phyloP scores from a whole-genome alignment of 345 rosid genomes.

The Salix exigua region DNA sequence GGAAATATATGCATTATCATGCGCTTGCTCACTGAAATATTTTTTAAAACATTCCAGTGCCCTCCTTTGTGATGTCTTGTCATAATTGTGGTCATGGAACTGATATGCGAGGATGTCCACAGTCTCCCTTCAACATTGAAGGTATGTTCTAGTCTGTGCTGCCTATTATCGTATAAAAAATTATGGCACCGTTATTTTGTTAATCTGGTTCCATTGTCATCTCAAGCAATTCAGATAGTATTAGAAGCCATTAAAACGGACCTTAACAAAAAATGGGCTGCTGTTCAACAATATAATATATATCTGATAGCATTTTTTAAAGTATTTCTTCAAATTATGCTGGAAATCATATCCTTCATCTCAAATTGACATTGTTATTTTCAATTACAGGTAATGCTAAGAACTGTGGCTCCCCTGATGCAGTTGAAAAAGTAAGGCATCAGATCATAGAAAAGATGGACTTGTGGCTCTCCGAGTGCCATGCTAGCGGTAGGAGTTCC shows the following conservation, averaged over 20 bases:
- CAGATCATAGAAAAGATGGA: constrained; percentile 71
- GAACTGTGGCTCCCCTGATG: constrained; percentile 81
- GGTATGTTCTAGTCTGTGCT: constrained; percentile 35
- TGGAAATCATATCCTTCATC: neutral
- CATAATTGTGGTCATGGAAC: constrained; percentile 96
- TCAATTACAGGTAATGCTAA: constrained; percentile 55
- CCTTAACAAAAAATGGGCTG: neutral
- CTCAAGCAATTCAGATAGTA: neutral
- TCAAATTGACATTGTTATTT: neutral
- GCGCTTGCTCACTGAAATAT: too few species aligned
- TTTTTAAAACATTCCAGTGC: constrained; percentile 38
- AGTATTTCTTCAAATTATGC: neutral
- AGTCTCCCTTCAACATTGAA: constrained; percentile 63
- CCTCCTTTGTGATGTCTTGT: constrained; percentile 62
- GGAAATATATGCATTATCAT: neutral
- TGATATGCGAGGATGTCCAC: constrained; percentile 95
- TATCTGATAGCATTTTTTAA: neutral
- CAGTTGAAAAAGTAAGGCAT: constrained; percentile 80
- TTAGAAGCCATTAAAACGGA: neutral
- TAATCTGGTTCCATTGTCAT: neutral
- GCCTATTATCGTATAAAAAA: neutral
- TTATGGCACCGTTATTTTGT: neutral
- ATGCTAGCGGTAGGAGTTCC: constrained; percentile 32
- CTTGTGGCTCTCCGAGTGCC: constrained; percentile 88
- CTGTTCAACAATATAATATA: neutral